Conservation (phyloP, 345 rosid genomes). For the Eucalyptus shirleyi region DNA sequence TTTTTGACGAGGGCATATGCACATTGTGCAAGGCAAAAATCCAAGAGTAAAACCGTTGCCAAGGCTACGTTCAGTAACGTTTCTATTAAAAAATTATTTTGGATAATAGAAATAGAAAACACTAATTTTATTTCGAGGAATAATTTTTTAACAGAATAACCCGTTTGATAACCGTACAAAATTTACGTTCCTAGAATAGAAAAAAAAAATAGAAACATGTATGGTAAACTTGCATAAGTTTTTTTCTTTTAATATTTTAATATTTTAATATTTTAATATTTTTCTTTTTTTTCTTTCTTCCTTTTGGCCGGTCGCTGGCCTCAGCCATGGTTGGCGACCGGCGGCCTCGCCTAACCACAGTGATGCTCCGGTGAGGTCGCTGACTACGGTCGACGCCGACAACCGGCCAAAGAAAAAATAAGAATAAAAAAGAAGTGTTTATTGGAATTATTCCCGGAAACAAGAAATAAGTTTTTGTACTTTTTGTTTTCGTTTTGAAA, state of each 20-base stretch:
- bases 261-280: no score
- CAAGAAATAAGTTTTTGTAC: no score
- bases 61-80: accelerated
- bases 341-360: accelerated
- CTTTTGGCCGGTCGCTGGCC: accelerated
- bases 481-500: no score
- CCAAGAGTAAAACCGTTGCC: neutral
- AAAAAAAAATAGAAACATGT: accelerated
- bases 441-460: accelerated
- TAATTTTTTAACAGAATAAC: accelerated
- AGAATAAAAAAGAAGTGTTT: no score
- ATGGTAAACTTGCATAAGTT: no score
- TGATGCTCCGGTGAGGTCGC: accelerated
- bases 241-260: no score
- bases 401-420: accelerated
- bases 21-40: neutral
- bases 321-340: no score
- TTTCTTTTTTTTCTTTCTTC: no score
- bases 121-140: accelerated
- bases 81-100: no score
- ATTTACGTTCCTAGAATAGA: no score
- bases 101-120: accelerated
- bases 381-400: accelerated
- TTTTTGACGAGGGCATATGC: neutral
- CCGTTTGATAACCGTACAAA: accelerated